Percentiles rank a stretch among this genome's conserved stretches.
Conservation (phyloP, 345 rosid genomes). For the Sonneratia alba region DNA sequence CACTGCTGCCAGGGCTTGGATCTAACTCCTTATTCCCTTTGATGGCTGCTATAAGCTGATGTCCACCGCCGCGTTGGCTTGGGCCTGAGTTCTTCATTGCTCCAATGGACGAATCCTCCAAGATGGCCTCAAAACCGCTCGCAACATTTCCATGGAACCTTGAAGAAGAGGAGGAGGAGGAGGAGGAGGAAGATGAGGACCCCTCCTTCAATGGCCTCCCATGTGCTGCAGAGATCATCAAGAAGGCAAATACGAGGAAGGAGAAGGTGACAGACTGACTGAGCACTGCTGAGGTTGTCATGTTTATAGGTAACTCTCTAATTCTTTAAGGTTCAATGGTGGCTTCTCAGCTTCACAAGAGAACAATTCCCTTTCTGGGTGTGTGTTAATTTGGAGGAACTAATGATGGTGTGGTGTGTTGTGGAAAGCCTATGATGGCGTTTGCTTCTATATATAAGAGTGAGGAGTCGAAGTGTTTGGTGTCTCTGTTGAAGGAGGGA, state of each 20-base stretch:
- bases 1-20: constrained; percentile 16
- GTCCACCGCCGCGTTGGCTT: constrained; percentile 8
- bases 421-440: not conserved
- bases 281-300: constrained; percentile 1
- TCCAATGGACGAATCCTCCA: not conserved
- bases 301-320: no score
- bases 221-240: constrained; percentile 8
- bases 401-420: not conserved
- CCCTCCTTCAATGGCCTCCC: constrained; percentile 15
- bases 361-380: not conserved
- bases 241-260: constrained; percentile 4
- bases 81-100: constrained; percentile 27
- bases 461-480: not conserved
- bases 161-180: not conserved
- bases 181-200: not conserved
- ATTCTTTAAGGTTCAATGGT: no score
- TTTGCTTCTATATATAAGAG: constrained; percentile 15
- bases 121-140: constrained; percentile 1
- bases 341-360: not conserved
- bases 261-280: constrained; percentile 1
- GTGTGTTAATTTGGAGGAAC: no score
- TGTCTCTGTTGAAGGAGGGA: no score
- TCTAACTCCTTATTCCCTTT: constrained; percentile 16
- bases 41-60: no score
- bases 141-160: not conserved